phyloP scores from a whole-genome alignment of 257 asterid species.

The Coffea canephora region DNA sequence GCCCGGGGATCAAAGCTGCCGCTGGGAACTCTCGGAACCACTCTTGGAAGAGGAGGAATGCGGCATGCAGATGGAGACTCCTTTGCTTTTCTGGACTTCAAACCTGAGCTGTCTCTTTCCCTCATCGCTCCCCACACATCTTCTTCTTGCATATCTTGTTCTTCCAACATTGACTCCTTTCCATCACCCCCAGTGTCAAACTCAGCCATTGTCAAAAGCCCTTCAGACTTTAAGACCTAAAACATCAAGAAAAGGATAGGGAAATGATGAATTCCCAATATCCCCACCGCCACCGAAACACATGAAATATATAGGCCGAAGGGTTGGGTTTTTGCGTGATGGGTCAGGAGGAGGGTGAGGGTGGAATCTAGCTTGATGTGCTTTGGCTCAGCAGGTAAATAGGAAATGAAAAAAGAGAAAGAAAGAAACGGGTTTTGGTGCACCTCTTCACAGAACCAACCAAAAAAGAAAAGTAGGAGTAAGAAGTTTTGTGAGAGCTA shows the following conservation, averaged over 20 bases:
- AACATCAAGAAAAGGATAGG: not conserved
- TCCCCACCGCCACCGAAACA: not conserved
- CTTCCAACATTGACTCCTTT: slow-evolving; percentile 14
- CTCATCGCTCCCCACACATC: slow-evolving; percentile 42
- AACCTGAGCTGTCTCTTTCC: slow-evolving; percentile 18
- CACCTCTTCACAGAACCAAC: slow-evolving; percentile 12
- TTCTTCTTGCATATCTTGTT: slow-evolving; percentile 44
- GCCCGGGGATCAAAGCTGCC: not conserved
- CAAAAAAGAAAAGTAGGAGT: not conserved
- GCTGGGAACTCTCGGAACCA: slow-evolving; percentile 15
- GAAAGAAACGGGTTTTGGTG: slow-evolving; percentile 6
- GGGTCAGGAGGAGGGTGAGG: no score
- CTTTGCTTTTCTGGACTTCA: slow-evolving; percentile 10
- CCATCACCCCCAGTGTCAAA: not conserved
- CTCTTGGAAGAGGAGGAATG: slow-evolving; percentile 13
- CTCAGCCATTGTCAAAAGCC: slow-evolving; percentile 25
- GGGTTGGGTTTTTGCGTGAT: no score
- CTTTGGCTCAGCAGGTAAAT: slow-evolving; percentile 5
- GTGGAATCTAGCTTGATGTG: slow-evolving; percentile 25
- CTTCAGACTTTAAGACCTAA: not conserved
- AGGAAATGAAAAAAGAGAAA: not conserved
- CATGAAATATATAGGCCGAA: not conserved
- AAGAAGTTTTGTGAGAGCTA: slow-evolving; percentile 7
- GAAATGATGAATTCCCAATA: not conserved
- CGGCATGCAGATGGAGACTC: slow-evolving; percentile 18